phyloP scores from a whole-genome alignment of 2,329 filamentous ascomycete genomes.

The Aspergillus hiratsukae region DNA sequence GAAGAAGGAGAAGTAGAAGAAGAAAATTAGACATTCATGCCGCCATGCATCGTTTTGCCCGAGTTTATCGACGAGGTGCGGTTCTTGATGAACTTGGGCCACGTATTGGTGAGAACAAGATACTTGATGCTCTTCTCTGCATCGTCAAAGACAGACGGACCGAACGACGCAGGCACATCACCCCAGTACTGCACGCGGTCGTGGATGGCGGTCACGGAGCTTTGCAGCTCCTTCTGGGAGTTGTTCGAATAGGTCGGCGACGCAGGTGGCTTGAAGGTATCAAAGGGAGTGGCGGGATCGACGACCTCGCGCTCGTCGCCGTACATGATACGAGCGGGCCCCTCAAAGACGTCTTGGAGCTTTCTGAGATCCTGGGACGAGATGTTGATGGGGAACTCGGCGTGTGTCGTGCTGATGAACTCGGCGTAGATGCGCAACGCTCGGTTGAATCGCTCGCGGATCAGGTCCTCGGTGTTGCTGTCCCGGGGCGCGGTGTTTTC shows the following conservation, averaged over 20 bases:
- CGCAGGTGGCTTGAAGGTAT: slow-evolving; percentile 18
- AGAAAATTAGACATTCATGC: not conserved
- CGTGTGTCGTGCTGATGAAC: slow-evolving; percentile 57
- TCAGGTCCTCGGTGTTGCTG: slow-evolving; percentile 22
- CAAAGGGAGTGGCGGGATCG: slow-evolving; percentile 39
- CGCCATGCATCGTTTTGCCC: slow-evolving; percentile 4
- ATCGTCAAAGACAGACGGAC: slow-evolving; percentile 53
- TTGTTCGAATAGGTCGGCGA: slow-evolving; percentile 17
- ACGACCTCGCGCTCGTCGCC: slow-evolving; percentile 38
- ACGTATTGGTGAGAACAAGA: slow-evolving; percentile 64
- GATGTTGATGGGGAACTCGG: slow-evolving; percentile 65
- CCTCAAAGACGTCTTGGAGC: slow-evolving; percentile 55
- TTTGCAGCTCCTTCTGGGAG: slow-evolving; percentile 20
- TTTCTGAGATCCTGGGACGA: slow-evolving; percentile 53
- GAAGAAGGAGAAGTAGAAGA: not conserved
- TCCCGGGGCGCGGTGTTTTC: slow-evolving; percentile 17
- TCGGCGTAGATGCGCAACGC: slow-evolving; percentile 59
- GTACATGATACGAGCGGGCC: slow-evolving; percentile 41
- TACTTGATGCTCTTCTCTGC: slow-evolving; percentile 61
- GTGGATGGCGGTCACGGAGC: slow-evolving; percentile 16
- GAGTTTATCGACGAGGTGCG: slow-evolving; percentile 17
- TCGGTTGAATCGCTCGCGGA: slow-evolving; percentile 53
- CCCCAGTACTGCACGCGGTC: slow-evolving; percentile 30
- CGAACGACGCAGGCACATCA: slow-evolving; percentile 44
- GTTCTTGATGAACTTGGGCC: slow-evolving; percentile 44